Conservation (phyloP, 176 grass and related monocot species). For the Bonia amplexicaulis region DNA sequence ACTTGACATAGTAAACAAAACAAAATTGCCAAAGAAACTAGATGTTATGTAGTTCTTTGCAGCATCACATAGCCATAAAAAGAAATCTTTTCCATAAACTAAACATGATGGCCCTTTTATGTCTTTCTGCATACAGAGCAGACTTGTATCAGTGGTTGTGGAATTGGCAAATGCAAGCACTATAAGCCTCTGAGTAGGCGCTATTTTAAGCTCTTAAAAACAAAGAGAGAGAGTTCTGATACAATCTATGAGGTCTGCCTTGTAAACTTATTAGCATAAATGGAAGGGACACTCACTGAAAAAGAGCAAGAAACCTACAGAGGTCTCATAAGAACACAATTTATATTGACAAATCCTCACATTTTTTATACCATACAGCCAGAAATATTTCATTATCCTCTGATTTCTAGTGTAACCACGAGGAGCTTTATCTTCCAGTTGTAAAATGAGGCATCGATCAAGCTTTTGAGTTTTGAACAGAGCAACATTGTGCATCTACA, state of each 20-base stretch:
- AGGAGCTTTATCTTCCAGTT: neutral
- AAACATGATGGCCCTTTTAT: neutral
- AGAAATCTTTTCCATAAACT: neutral
- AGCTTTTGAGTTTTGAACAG: slow-evolving; percentile 24
- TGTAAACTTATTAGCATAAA: slow-evolving; percentile 13
- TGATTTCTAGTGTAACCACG: slow-evolving; percentile 27
- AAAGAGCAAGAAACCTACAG: neutral
- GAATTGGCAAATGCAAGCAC: neutral
- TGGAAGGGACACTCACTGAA: neutral
- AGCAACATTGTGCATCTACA: neutral
- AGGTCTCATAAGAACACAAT: neutral
- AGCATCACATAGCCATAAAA: neutral
- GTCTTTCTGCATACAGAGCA: neutral
- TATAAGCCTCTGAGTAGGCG: neutral
- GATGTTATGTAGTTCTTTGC: neutral
- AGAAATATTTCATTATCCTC: neutral
- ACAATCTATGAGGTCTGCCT: neutral
- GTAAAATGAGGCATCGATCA: slow-evolving; percentile 3
- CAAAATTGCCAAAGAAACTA: neutral
- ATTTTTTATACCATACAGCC: neutral
- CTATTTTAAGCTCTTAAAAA: neutral
- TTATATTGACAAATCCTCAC: neutral
- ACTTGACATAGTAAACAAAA: neutral
- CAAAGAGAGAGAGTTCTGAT: neutral
- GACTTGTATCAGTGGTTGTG: neutral